Evolutionary conservation across 768 basidiomycete species (phyloP).

Genomic region (Austroboletus eburneus): DNA sequence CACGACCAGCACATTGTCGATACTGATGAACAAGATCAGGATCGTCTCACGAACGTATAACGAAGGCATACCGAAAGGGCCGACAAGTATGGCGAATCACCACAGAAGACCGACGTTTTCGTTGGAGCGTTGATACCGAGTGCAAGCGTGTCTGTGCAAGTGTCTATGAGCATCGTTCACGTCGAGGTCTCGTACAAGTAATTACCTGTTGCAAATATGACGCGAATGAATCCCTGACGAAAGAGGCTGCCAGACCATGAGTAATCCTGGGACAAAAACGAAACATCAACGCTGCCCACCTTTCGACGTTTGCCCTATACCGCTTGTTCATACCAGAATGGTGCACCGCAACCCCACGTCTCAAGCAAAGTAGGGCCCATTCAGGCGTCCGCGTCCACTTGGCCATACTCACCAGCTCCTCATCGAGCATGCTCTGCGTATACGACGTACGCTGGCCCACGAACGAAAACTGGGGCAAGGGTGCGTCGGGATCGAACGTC

Average conservation of each 20-base stretch:
- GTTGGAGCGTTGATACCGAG: constrained; percentile 75
- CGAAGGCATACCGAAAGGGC: constrained; percentile 51
- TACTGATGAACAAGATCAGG: constrained; percentile 39
- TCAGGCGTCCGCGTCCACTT: constrained; percentile 30
- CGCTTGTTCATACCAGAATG: constrained; percentile 65
- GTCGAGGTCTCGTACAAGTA: background rate
- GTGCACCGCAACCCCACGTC: constrained; percentile 64
- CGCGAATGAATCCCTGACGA: constrained; percentile 56
- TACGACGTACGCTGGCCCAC: constrained; percentile 42
- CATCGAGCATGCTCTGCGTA: constrained; percentile 44
- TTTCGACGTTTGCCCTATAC: constrained; percentile 57
- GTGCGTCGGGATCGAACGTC: constrained; percentile 55
- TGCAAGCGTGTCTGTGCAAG: constrained; percentile 54
- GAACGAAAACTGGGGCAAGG: constrained; percentile 59
- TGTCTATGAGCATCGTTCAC: background rate
- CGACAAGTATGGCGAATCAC: constrained; percentile 57
- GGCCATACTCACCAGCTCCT: constrained; percentile 40
- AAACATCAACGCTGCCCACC: constrained; percentile 31
- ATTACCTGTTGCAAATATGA: constrained; percentile 62
- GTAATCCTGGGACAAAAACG: background rate
- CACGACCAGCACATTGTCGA: constrained; percentile 71
- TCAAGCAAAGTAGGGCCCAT: constrained; percentile 49
- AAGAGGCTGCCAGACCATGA: constrained; percentile 36
- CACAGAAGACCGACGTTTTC: constrained; percentile 60
- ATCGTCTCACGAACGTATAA: background rate